Base-by-base conservation (phyloP, 1,139 yeast species). In the Yamadazyma dendronema region DNA sequence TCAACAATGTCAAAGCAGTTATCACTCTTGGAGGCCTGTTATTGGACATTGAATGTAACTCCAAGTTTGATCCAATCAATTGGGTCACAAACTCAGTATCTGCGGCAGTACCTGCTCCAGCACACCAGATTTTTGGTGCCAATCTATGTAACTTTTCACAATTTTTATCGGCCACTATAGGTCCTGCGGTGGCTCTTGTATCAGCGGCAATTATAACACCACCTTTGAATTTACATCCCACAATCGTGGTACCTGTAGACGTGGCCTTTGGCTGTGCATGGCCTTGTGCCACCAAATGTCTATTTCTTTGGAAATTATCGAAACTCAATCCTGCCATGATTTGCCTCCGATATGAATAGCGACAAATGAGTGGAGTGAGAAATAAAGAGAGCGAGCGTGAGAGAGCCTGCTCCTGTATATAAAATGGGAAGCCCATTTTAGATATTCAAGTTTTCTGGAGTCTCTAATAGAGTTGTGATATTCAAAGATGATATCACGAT, bases 71-170 rank as follows among this genome's bases (percentile, higher is more conserved):
- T 22, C 90, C 81, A 52, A 89, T 89, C 57, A 92, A 74, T 62
- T 88, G 96, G 5, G 98, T 92, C 21, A 87, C 96, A 86, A 85
- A 84, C 60, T 92, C 97, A 9, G 97, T 92, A 60, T 92, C 98
- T n/a, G 98, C 98, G 31, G 98, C 98, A 14, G 98, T 92, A 61
- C 98, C 98, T 3, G 98, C 98, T 53, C 98, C 98, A 38, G 97
- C 97, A 79, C 97, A 92, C 98, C 98, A 92, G 56, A 92, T 92
- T 57, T 77, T 78, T 10, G 98, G 97, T 2, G 97, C 78, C 52
- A 92, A 77, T 53, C 95, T 72, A 66, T 92, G 98, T 48, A 92
- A 73, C 66, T 92, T 92, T 59, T 90, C 97, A 74, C 97, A 90
- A 69, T 92, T 92, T 71, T 92, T 90, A 67, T 92, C 97, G 12